These are phyloP conservation scores for Populus tremula DNA, from an alignment of 345 rosid species.

Conservation along the genomic window DNA sequence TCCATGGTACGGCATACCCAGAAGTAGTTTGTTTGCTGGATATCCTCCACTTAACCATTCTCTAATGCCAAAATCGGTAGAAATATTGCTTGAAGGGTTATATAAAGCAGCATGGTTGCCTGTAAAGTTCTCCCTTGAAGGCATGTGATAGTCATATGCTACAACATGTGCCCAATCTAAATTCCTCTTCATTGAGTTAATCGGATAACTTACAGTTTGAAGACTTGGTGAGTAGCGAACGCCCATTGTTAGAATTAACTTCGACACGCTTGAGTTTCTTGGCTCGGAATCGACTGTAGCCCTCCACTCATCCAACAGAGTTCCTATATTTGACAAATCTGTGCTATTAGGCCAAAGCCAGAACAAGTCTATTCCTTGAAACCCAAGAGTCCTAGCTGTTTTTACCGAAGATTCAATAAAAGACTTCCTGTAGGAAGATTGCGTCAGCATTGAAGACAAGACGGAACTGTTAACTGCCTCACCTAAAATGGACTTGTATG, in stretches of 20 bases:
- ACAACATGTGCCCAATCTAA: slow-evolving; percentile 31
- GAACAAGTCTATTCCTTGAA: slow-evolving; percentile 29
- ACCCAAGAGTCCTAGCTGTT: slow-evolving; percentile 25
- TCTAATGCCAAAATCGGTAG: slow-evolving; percentile 27
- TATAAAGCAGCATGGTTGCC: slow-evolving; percentile 33
- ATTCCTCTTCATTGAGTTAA: slow-evolving; percentile 22
- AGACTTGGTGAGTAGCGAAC: slow-evolving; percentile 7
- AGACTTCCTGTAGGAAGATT: slow-evolving; percentile 16
- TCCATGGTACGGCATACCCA: slow-evolving; percentile 38
- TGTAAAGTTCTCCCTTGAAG: slow-evolving; percentile 26
- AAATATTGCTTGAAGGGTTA: slow-evolving; percentile 16
- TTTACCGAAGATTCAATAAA: slow-evolving; percentile 27
- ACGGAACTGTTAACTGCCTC: slow-evolving; percentile 14
- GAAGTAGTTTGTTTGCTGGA: slow-evolving; percentile 23
- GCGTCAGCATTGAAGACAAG: slow-evolving; percentile 24
- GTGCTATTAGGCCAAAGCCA: slow-evolving; percentile 32
- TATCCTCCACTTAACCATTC: slow-evolving; percentile 30
- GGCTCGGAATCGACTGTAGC: slow-evolving; percentile 20
- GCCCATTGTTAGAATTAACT: slow-evolving; percentile 19
- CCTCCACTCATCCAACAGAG: slow-evolving; percentile 28
- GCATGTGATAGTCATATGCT: slow-evolving; percentile 30
- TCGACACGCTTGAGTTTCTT: background rate
- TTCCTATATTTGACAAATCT: slow-evolving; percentile 20
- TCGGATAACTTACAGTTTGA: slow-evolving; percentile 14
- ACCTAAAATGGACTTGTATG: background rate